Evolutionary conservation across 1,284 basidiomycete genomes (phyloP).

Genomic region (Peniophora sp.): DNA sequence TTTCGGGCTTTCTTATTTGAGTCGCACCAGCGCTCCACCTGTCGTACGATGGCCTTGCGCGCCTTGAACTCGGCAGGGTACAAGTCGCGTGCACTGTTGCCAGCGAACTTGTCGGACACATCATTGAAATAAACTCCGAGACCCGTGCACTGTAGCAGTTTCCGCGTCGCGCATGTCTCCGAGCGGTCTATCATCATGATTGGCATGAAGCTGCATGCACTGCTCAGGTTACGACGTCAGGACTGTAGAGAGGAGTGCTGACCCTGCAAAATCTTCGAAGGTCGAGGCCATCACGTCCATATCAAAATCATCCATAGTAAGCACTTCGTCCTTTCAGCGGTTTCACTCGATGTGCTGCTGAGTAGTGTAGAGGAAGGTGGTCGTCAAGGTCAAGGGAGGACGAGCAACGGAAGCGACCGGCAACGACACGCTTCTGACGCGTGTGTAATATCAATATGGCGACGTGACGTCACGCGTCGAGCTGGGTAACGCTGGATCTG

Average conservation of each 20-base stretch:
- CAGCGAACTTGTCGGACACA: slow-evolving; percentile 17
- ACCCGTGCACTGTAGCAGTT: slow-evolving; percentile 14
- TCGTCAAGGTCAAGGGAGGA: too few relatives aligned
- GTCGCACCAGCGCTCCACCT: slow-evolving; percentile 11
- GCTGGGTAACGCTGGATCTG: too few relatives aligned
- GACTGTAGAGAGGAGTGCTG: neutral
- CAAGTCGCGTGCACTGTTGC: slow-evolving; percentile 16
- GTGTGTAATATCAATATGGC: too few relatives aligned
- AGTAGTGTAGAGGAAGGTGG: too few relatives aligned
- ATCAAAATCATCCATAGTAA: neutral
- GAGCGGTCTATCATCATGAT: neutral
- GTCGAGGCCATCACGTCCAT: neutral
- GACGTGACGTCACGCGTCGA: too few relatives aligned
- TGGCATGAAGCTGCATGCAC: too few relatives aligned
- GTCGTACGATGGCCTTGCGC: slow-evolving; percentile 18
- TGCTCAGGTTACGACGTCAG: too few relatives aligned
- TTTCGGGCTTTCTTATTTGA: neutral
- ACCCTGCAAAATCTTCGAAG: neutral
- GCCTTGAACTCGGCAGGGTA: slow-evolving; percentile 13
- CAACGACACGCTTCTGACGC: too few relatives aligned
- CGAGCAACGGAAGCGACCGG: too few relatives aligned
- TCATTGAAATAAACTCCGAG: slow-evolving; percentile 18
- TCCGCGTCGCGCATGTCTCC: slow-evolving; percentile 15
- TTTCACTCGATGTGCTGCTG: too few relatives aligned
- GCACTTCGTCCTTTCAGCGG: too few relatives aligned